Percentiles rank a stretch among this genome's conserved stretches.
Conservation (phyloP, 208 protist genomes). For the Novymonas esmeraldas region DNA sequence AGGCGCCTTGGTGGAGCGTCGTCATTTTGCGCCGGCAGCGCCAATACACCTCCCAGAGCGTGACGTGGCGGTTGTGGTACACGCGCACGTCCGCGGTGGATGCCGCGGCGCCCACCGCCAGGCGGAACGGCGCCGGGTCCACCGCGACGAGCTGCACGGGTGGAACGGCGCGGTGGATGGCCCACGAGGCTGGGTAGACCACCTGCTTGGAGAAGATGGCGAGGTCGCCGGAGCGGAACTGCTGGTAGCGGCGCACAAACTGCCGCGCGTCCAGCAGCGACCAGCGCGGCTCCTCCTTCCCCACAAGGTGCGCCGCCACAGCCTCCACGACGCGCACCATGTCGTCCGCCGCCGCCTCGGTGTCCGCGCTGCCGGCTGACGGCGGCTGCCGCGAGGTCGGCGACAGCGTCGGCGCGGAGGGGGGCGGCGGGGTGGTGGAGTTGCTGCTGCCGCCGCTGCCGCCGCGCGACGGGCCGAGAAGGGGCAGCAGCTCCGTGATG, state of each 20-base stretch:
- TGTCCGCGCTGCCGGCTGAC: not conserved
- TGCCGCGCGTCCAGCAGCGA: slow-evolving; percentile 53
- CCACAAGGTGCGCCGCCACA: slow-evolving; percentile 62
- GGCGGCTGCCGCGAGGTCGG: slow-evolving; percentile 12
- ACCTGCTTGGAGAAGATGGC: slow-evolving; percentile 55
- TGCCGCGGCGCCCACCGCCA: slow-evolving; percentile 9
- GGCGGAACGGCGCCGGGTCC: slow-evolving; percentile 25
- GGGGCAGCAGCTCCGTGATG: slow-evolving; percentile 26
- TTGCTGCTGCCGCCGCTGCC: no score
- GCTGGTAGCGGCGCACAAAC: slow-evolving; percentile 63
- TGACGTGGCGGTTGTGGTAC: slow-evolving; percentile 61
- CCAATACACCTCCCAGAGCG: slow-evolving; percentile 70
- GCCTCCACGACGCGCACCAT: slow-evolving; percentile 46
- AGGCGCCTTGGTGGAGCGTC: slow-evolving; percentile 35
- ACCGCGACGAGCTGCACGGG: slow-evolving; percentile 41
- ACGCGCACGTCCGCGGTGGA: slow-evolving; percentile 9
- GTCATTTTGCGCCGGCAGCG: slow-evolving; percentile 49
- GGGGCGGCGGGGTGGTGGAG: slow-evolving; percentile 1
- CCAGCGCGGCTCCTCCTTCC: slow-evolving; percentile 60
- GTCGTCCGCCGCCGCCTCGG: slow-evolving; percentile 23
- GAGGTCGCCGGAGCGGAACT: slow-evolving; percentile 39
- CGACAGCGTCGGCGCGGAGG: slow-evolving; percentile 8
- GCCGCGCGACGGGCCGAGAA: not conserved
- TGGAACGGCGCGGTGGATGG: slow-evolving; percentile 26
- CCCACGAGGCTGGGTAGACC: slow-evolving; percentile 51